phyloP scores from a whole-genome alignment of 805 yeast genomes.

The Suhomyces sp. region DNA sequence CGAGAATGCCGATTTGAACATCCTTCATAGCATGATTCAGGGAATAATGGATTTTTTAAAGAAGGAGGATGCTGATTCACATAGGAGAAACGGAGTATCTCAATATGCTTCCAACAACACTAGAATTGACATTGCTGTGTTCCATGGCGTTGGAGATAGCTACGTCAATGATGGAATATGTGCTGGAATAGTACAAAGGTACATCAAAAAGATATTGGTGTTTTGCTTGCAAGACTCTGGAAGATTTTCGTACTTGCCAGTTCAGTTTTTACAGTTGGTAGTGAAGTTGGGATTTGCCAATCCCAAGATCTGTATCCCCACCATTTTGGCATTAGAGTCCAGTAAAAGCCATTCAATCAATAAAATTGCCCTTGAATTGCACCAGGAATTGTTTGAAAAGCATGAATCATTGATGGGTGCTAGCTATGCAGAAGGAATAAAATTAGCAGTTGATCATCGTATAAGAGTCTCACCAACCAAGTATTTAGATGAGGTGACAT shows the following conservation, averaged over 20 bases:
- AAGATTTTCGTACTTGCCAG: slow-evolving; percentile 48
- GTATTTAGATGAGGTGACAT: slow-evolving; percentile 25
- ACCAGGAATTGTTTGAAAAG: slow-evolving; percentile 55
- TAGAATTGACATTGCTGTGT: slow-evolving; percentile 45
- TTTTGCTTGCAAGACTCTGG: slow-evolving; percentile 48
- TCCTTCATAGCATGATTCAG: slow-evolving; percentile 51
- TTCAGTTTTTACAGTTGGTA: slow-evolving; percentile 53
- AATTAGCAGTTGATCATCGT: slow-evolving; percentile 49
- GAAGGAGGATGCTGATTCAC: slow-evolving; percentile 50
- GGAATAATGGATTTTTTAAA: slow-evolving; percentile 58
- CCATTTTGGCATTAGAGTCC: slow-evolving; percentile 66
- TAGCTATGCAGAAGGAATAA: slow-evolving; percentile 62
- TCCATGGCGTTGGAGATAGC: slow-evolving; percentile 50
- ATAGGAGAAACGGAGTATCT: slow-evolving; percentile 39
- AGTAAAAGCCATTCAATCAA: slow-evolving; percentile 45
- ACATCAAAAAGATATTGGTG: slow-evolving; percentile 45
- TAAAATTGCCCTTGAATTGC: slow-evolving; percentile 50
- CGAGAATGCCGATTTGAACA: slow-evolving; percentile 30
- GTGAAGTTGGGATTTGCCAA: slow-evolving; percentile 68
- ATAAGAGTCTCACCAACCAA: slow-evolving; percentile 17
- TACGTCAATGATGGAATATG: slow-evolving; percentile 68
- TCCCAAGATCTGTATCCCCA: slow-evolving; percentile 67
- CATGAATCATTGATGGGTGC: slow-evolving; percentile 71
- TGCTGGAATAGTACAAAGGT: slow-evolving; percentile 67
- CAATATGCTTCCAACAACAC: slow-evolving; percentile 30